Evolutionary conservation across 2,329 filamentous ascomycete genomes (phyloP), one percentile per base, ranked within the genome.

Genomic region (Talaromyces sp.): DNA sequence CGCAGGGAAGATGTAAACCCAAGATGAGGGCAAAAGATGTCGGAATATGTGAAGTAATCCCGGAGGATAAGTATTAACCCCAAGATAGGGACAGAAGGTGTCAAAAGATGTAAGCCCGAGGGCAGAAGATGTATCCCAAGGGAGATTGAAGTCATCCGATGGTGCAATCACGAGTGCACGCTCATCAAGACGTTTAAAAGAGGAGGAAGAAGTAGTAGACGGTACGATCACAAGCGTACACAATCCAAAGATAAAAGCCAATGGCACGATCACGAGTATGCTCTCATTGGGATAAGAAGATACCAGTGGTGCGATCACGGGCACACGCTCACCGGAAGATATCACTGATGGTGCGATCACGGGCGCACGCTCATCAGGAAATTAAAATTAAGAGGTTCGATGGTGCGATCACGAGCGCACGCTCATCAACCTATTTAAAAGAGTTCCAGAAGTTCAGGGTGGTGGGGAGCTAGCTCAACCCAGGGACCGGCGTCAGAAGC

Each of bases 271-370:
- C 56, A 61, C 60, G 50, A 58, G 60, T 47, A 27, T 50, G 56
- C 60, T 55, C 60, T 58, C 60, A 61, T 58, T 51, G 47, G 33
- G 23, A 23, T 42, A 33, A 23, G 16, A 12, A 18, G 18, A 53
- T 57, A n/a, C 23, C 7, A 27, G 51, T 47, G 57, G 54, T 55
- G 56, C 56, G 47, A 62, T 59, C 60, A 59, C 60, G 56, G 28
- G 60, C 52, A 50, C 56, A 59, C 54, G 36, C 31, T 58, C 60
- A 59, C 30, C 34, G 10, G 12, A 28, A 56, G n/a, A 56, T 18
- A 18, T 56, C 27, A 5, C 30, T 51, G 52, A 53, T 59, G 60
- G 56, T 42, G 60, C 40, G 36, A 44, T 62, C 47, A 59, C 31
- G 56, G 50, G 60, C 31, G 40, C 44, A 52, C 53, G 36, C 40